Evolutionary conservation across 2,329 filamentous ascomycete species (phyloP), one percentile per base, ranked within the genome.

Genomic region (Fusarium drepaniforme): DNA sequence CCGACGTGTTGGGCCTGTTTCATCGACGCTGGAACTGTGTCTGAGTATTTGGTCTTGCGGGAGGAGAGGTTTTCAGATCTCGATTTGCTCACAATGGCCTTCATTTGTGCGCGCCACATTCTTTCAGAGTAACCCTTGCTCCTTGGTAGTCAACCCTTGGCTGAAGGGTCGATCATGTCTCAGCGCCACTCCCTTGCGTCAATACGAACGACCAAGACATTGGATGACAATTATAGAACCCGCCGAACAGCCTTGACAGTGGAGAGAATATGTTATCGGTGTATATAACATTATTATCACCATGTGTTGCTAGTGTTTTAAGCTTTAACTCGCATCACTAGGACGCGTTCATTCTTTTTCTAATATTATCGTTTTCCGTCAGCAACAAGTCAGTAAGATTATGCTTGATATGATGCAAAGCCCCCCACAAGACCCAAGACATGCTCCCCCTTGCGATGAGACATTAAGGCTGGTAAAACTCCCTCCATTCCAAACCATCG

Each of bases 141-240:
- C 8, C 6, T 46, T 18, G 6, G 15, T 15, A 3, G 1, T n/a
- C 38, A 16, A 1, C 56, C 72, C 72, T 62, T 72, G 64, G 42
- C 6, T 25, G 11, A 66, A 70, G 66, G 73, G 70, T 33, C n/a
- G 44, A 73, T 60, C 13, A 40, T 75, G 73, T 75, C 70, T 75
- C 44, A 75, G 60, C 58, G 68, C 64, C 73, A 53, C 63, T 75
- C 73, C 73, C 73, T 75, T 68, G 66, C 70, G 42, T 73, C 35
- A 23, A 64, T 73, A 21, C 37, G 46, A 28, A 7, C 42, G 30
- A 56, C n/a, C 6, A 23, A 25, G 11, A 33, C 42, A 37, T 35
- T 33, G 16, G 16, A 33, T 21, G 51, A 35, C 11, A 35, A 33
- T 21, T 33, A 15, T 21, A 21, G 28, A 56, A 37, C 35, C 35